phyloP scores from a whole-genome alignment of 139 green algal genomes.

The Ettlia oleoabundans region DNA sequence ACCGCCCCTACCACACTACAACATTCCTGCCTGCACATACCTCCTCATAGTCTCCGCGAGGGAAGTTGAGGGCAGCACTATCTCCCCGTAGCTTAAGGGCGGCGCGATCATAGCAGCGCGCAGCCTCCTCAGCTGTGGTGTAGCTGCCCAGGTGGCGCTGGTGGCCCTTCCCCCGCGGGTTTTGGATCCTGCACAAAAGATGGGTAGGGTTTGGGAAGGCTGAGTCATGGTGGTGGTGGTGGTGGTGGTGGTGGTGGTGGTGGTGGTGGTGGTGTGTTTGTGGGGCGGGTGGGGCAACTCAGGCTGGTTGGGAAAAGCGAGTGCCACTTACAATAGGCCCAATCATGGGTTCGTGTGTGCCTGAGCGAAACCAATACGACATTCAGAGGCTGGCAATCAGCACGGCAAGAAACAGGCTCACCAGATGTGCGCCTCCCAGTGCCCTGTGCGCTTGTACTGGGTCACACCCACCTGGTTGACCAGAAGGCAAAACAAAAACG shows the following conservation, averaged over 20 bases:
- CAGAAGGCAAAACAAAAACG: not conserved
- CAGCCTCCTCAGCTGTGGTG: not conserved
- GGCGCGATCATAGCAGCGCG: conserved; percentile 19
- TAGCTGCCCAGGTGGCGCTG: conserved; percentile 45
- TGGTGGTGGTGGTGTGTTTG: too few species aligned
- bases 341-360: too few species aligned
- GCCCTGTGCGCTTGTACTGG: conserved; percentile 47
- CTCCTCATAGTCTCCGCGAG: not conserved
- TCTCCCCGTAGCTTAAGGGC: conserved; percentile 2
- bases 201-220: not conserved
- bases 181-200: conserved; percentile 19
- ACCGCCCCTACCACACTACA: too few species aligned
- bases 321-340: too few species aligned
- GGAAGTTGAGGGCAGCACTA: not conserved
- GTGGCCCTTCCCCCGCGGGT: conserved; percentile 21
- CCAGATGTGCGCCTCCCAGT: conserved; percentile 52
- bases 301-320: too few species aligned
- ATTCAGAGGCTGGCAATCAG: too few species aligned
- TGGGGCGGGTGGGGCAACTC: too few species aligned
- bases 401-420: too few species aligned
- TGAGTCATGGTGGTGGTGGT: too few species aligned
- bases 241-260: too few species aligned
- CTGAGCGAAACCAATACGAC: too few species aligned
- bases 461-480: conserved; percentile 28
- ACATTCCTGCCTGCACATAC: too few species aligned